Evolutionary conservation across 768 basidiomycete genomes (phyloP).

Genomic region (Polyporus arcularius): DNA sequence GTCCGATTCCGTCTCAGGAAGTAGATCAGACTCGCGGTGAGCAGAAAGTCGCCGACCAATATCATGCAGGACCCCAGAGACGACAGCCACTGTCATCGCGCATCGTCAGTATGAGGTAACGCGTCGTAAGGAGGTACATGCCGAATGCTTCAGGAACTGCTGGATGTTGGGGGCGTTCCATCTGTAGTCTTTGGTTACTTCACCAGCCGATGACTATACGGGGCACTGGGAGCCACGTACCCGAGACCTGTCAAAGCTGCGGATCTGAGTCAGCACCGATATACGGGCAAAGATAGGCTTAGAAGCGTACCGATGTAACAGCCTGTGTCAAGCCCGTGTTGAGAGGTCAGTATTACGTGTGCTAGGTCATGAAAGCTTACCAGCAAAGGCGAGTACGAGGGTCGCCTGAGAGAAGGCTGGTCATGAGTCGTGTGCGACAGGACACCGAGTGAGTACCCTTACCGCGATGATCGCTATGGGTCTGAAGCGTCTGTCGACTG

Average conservation of each 20-base stretch:
- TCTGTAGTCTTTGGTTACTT: not conserved
- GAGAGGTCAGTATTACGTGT: too few relatives aligned
- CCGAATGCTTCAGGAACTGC: not conserved
- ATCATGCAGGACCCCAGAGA: not conserved
- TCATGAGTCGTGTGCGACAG: not conserved
- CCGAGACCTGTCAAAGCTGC: not conserved
- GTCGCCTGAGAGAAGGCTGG: not conserved
- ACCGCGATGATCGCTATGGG: not conserved
- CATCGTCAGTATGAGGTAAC: not conserved
- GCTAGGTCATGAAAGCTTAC: too few relatives aligned
- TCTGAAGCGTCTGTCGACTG: not conserved
- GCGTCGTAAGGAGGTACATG: not conserved
- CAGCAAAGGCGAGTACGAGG: not conserved
- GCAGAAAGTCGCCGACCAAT: not conserved
- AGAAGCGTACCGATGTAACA: not conserved
- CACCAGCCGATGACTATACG: not conserved
- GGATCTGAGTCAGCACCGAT: too few relatives aligned
- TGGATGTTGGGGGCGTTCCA: not conserved
- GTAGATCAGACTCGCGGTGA: conserved; percentile 2
- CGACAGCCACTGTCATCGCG: not conserved
- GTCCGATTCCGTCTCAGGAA: conserved; percentile 1
- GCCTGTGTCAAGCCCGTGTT: not conserved
- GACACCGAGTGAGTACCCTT: not conserved
- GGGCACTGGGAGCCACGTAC: not conserved
- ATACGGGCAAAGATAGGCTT: too few relatives aligned